Evolutionary conservation across 768 basidiomycete genomes (phyloP).

Genomic region (Boletus sp.): DNA sequence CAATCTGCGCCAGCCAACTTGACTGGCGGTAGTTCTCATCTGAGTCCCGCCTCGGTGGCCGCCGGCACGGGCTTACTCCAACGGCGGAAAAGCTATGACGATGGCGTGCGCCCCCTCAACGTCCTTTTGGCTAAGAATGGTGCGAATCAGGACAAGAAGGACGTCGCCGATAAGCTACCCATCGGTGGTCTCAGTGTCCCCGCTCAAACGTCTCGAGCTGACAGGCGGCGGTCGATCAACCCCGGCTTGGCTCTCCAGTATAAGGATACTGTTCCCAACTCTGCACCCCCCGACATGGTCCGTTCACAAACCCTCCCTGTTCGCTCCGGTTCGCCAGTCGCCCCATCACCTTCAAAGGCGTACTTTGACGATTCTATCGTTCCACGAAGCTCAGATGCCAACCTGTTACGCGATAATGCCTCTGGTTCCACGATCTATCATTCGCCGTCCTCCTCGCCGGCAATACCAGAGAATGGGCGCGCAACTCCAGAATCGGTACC

Average conservation of each 20-base stretch:
- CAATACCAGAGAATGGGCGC: slow-evolving; percentile 30
- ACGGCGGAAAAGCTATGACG: slow-evolving; percentile 45
- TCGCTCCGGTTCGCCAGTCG: slow-evolving; percentile 24
- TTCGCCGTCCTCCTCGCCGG: slow-evolving; percentile 40
- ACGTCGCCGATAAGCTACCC: slow-evolving; percentile 4
- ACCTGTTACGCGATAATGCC: slow-evolving; percentile 25
- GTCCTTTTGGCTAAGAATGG: slow-evolving; percentile 27
- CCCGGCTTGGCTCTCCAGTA: slow-evolving; percentile 42
- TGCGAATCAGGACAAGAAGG: slow-evolving; percentile 12
- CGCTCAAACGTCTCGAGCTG: slow-evolving; percentile 34
- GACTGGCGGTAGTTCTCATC: slow-evolving; percentile 8
- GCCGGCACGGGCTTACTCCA: slow-evolving; percentile 5
- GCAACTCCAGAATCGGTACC: slow-evolving; percentile 40
- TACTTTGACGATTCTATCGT: slow-evolving; percentile 16
- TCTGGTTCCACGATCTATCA: slow-evolving; percentile 30
- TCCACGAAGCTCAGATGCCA: slow-evolving; percentile 23
- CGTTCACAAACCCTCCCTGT: slow-evolving; percentile 30
- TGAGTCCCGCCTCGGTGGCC: slow-evolving; percentile 22
- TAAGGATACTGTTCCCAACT: slow-evolving; percentile 9
- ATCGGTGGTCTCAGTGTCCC: slow-evolving; percentile 26
- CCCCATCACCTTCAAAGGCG: slow-evolving; percentile 16
- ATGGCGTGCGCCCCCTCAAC: slow-evolving; percentile 40
- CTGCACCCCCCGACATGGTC: slow-evolving; percentile 25
- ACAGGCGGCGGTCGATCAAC: slow-evolving; percentile 54
- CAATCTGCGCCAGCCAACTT: slow-evolving; percentile 20